Percentiles rank a stretch among this genome's conserved stretches.
phyloP scores from a whole-genome alignment of 768 basidiomycete species.

The Boletellus sp. region DNA sequence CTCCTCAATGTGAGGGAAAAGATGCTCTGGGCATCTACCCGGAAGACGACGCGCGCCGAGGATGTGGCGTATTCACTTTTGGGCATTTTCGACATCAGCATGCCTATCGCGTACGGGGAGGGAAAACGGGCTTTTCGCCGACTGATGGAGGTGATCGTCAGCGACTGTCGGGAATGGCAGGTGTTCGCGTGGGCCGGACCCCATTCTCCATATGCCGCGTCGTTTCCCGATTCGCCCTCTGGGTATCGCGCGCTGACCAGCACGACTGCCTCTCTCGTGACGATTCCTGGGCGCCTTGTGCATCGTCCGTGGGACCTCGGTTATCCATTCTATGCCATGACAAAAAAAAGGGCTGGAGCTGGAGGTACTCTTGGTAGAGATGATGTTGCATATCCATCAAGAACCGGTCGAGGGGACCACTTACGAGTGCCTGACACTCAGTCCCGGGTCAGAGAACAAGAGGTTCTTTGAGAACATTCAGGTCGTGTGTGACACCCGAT shows the following conservation, averaged over 20 bases:
- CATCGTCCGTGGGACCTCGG: constrained; percentile 15
- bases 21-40: constrained; percentile 23
- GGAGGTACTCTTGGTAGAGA: constrained; percentile 20
- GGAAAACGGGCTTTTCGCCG: constrained; percentile 24
- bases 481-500: constrained; percentile 15
- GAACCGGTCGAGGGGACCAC: constrained; percentile 7
- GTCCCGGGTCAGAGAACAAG: constrained; percentile 10
- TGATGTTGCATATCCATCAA: constrained; percentile 19
- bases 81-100: constrained; percentile 24
- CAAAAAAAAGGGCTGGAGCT: constrained; percentile 23
- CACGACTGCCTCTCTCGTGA: neutral
- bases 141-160: constrained; percentile 21
- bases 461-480: constrained; percentile 16
- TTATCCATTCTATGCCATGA: constrained; percentile 20
- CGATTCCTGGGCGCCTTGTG: neutral
- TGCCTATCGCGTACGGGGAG: constrained; percentile 25
- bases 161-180: constrained; percentile 17
- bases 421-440: constrained; percentile 14
- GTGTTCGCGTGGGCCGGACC: constrained; percentile 22
- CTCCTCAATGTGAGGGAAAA: constrained; percentile 18
- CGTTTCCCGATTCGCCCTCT: constrained; percentile 18
- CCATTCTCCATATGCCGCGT: constrained; percentile 16
- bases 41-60: constrained; percentile 25
- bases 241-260: constrained; percentile 14
- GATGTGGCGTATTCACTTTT: constrained; percentile 26